phyloP scores from a whole-genome alignment of 306 rosid species.

The Prunus salicina region DNA sequence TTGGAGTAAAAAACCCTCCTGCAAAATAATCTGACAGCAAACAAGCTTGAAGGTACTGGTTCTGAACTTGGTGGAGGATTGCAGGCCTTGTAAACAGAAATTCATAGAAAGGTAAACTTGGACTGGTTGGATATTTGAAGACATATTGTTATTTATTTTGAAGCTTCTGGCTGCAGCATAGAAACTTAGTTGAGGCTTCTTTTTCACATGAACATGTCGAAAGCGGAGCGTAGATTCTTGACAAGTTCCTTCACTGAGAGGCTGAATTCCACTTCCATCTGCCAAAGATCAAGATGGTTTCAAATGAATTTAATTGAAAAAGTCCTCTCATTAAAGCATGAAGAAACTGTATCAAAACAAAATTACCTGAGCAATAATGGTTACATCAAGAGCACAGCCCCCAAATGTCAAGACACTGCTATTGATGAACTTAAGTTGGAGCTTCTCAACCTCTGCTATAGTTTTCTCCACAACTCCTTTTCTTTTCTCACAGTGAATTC shows the following conservation, averaged over 20 bases:
- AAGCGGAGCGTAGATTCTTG: conserved; percentile 56
- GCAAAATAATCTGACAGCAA: conserved; percentile 51
- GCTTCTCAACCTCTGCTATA: conserved; percentile 65
- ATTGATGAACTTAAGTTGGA: conserved; percentile 57
- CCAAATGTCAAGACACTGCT: conserved; percentile 81
- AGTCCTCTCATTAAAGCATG: not conserved
- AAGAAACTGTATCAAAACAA: not conserved
- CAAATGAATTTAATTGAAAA: not conserved
- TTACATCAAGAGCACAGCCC: conserved; percentile 67
- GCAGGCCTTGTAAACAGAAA: conserved; percentile 42
- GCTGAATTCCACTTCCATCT: conserved; percentile 75
- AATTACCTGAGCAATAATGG: conserved; percentile 80
- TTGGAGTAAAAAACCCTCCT: conserved; percentile 42
- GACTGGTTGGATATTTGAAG: conserved; percentile 10
- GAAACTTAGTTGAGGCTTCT: conserved; percentile 10
- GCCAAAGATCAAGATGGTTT: conserved; percentile 24
- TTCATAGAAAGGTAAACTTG: conserved; percentile 18
- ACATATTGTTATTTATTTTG: conserved; percentile 24
- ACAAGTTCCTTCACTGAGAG: conserved; percentile 70
- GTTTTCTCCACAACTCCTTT: conserved; percentile 63
- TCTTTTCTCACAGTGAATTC: conserved; percentile 82
- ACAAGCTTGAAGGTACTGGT: conserved; percentile 36
- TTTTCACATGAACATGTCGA: conserved; percentile 47
- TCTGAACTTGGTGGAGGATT: conserved; percentile 28
- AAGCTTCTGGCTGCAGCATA: conserved; percentile 15